Conservation (phyloP, 2,329 filamentous ascomycete species). For the Penicillium hesseltinei region DNA sequence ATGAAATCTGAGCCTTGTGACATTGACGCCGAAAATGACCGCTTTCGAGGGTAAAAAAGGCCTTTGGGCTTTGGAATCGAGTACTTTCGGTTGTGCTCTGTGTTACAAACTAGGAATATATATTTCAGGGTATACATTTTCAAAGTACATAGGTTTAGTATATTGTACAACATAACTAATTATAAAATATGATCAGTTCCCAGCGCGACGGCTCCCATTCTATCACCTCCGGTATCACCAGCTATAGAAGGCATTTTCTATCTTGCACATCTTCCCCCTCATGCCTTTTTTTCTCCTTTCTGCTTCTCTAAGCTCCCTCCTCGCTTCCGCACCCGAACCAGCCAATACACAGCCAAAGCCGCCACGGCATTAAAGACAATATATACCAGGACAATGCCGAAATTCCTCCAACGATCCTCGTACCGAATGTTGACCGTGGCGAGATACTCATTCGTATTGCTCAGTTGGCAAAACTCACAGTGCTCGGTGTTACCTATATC, state of each 20-base stretch:
- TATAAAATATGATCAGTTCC: too few species aligned
- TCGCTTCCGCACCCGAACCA: not conserved
- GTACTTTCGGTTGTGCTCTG: not conserved
- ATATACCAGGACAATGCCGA: not conserved
- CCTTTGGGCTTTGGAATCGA: not conserved
- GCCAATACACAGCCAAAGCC: not conserved
- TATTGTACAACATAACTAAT: too few species aligned
- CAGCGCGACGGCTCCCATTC: too few species aligned
- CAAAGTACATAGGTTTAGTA: too few species aligned
- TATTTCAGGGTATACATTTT: too few species aligned
- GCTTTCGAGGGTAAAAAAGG: not conserved
- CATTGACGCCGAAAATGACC: not conserved
- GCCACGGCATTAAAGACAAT: not conserved
- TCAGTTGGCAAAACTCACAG: not conserved
- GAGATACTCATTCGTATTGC: not conserved
- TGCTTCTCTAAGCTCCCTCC: not conserved
- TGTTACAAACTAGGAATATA: too few species aligned
- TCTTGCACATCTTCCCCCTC: not conserved
- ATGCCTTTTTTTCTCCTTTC: not conserved
- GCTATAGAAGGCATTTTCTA: not conserved
- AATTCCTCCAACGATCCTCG: not conserved
- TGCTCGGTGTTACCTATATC: not conserved
- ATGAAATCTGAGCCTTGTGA: not conserved
- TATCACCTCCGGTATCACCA: not conserved
- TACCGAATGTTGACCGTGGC: not conserved